Evolutionary conservation across 2,329 filamentous ascomycete genomes (phyloP).

Genomic region (Stagonosporopsis chrysanthemi): DNA sequence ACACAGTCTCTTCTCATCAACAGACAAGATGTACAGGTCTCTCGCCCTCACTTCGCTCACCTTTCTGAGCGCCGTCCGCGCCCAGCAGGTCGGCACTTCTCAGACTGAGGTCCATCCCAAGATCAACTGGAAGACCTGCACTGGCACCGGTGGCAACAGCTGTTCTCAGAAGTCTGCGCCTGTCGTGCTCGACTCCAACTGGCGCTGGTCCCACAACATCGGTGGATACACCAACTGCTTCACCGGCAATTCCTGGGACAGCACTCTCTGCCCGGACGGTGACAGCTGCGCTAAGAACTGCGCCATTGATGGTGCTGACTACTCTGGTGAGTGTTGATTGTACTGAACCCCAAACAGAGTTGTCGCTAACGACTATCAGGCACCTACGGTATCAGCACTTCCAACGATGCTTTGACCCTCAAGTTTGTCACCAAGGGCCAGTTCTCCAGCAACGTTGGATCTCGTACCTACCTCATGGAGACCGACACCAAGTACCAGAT

Average conservation of each 20-base stretch:
- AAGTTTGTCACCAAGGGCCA: constrained; percentile 64
- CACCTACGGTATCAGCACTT: constrained; percentile 60
- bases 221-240: constrained; percentile 59
- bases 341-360: too few species aligned
- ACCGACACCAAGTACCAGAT: constrained; percentile 52
- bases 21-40: constrained; percentile 50
- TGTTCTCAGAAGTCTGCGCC: constrained; percentile 49
- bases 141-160: constrained; percentile 48
- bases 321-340: constrained; percentile 37
- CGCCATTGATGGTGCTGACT: constrained; percentile 54
- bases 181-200: constrained; percentile 57
- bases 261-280: constrained; percentile 50
- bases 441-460: constrained; percentile 53
- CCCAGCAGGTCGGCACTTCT: constrained; percentile 53
- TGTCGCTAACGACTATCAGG: constrained; percentile 19
- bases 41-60: constrained; percentile 52
- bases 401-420: constrained; percentile 61
- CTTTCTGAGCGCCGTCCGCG: constrained; percentile 49
- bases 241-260: constrained; percentile 55
- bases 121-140: constrained; percentile 52
- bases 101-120: constrained; percentile 53
- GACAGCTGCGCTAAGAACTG: constrained; percentile 51
- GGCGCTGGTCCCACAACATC: constrained; percentile 58
- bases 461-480: constrained; percentile 54
- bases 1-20: constrained; percentile 36